These are phyloP conservation scores for Penicillium frequentans DNA, from an alignment of 2,329 filamentous ascomycete genomes.

Conservation along the genomic window DNA sequence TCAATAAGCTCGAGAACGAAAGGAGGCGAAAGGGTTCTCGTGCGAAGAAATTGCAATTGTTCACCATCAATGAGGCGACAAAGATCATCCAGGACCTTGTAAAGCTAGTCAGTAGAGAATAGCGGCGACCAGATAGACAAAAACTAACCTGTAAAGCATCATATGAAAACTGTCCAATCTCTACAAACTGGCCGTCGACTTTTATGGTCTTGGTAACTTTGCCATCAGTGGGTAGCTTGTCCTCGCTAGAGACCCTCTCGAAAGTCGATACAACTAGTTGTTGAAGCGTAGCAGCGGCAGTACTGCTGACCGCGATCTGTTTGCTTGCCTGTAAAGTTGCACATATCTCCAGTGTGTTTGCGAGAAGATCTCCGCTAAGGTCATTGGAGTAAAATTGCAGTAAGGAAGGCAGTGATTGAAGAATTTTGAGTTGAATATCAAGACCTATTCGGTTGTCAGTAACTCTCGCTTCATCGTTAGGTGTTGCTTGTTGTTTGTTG, in stretches of 20 bases:
- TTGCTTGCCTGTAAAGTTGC: constrained; percentile 89
- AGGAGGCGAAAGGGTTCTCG: constrained; percentile 73
- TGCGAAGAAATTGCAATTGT: constrained; percentile 76
- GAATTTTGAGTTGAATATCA: constrained; percentile 92
- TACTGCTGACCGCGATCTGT: constrained; percentile 90
- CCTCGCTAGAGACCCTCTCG: constrained; percentile 82
- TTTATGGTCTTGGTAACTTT: constrained; percentile 67
- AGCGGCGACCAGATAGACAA: not conserved
- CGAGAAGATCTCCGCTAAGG: constrained; percentile 76
- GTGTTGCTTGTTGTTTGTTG: constrained; percentile 31
- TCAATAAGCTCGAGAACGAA: constrained; percentile 92
- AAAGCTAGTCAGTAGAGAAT: constrained; percentile 13
- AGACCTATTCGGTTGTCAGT: constrained; percentile 51
- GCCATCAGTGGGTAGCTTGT: constrained; percentile 54
- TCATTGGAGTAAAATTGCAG: constrained; percentile 87
- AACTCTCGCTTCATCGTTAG: not conserved
- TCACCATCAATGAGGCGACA: constrained; percentile 85
- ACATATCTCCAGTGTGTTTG: constrained; percentile 83
- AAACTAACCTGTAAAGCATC: constrained; percentile 73
- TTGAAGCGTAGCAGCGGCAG: constrained; percentile 92
- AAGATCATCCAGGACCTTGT: constrained; percentile 79
- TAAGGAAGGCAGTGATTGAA: constrained; percentile 86
- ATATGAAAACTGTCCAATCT: constrained; percentile 72
- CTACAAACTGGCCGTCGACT: constrained; percentile 62
- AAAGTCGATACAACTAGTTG: constrained; percentile 91